A percentile compares a stretch with the other conserved stretches of the same genome.
These are phyloP conservation scores for Boletus insuetus DNA, from an alignment of 768 basidiomycete genomes.

Conservation along the genomic window DNA sequence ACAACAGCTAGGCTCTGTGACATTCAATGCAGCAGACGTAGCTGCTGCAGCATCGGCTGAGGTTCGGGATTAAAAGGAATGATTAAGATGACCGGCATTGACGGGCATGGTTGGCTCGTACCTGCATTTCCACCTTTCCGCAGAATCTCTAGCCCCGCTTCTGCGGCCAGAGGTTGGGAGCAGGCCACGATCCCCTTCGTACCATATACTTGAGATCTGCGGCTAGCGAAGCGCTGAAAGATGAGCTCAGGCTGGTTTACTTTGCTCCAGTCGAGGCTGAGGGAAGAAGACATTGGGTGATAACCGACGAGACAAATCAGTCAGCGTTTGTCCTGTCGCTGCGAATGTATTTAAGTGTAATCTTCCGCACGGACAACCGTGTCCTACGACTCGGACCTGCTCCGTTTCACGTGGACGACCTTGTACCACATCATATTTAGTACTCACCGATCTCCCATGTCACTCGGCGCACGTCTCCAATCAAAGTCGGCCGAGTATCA, in stretches of 20 bases:
- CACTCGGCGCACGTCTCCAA: conserved; percentile 62
- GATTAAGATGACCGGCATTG: background rate
- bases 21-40: conserved; percentile 86
- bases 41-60: conserved; percentile 94
- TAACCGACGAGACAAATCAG: background rate
- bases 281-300: conserved; percentile 24
- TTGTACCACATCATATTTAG: conserved; percentile 1
- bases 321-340: background rate
- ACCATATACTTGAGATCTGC: conserved; percentile 83
- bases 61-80: background rate
- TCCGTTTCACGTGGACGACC: conserved; percentile 10
- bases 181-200: conserved; percentile 86
- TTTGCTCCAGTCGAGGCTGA: conserved; percentile 53
- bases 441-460: conserved; percentile 37
- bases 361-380: conserved; percentile 8
- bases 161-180: conserved; percentile 87
- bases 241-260: conserved; percentile 65
- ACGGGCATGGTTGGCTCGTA: conserved; percentile 32
- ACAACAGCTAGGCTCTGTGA: conserved; percentile 84
- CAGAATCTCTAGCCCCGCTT: conserved; percentile 90
- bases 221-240: conserved; percentile 74
- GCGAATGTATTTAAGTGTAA: background rate
- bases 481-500: conserved; percentile 72
- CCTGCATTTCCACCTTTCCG: conserved; percentile 95
- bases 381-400: background rate